Evolutionary conservation across 2,329 filamentous ascomycete genomes (phyloP), one percentile per base, ranked within the genome.

Genomic region (Chalara sp.): DNA sequence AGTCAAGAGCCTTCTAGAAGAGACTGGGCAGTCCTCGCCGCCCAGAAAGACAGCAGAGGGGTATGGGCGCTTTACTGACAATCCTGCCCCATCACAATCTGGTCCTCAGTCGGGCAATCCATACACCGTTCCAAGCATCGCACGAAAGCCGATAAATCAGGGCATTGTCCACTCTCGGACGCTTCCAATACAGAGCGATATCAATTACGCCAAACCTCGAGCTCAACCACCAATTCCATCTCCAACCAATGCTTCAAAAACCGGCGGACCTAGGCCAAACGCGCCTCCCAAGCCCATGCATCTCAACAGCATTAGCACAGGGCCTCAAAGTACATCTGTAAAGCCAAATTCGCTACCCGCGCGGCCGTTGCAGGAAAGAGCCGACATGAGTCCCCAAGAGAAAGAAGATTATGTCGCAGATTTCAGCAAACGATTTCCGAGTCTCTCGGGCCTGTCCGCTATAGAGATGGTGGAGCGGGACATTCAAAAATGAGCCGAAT

Each of bases 391-490:
- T 49, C 65, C 70, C 4, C 71, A 74, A 56, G 76, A 84, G 60
- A 80, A 75, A 63, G 81, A 83, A 44, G 87, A 90, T 58, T 84
- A 84, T 61, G 67, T 85, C 43, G 68, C 71, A 53, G 69, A 88
- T 63, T 96, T 97, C 66, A 85, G 84, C 54, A 90, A 90, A 68
- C 76, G 89, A 52, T 96, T 90, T 68, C 92, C 92, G 1, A 95
- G 87, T 65, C 71, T 97, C 52, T 84, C 83, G 50, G 80, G 89
- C 7, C 71, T 97, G 52, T 84, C 83, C 50, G 80, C 88, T 7
- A 80, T 96, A 59, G 91, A 96, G 71, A 87, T 66, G 63, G 65
- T 67, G 43, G 65, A 66, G 55, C 62, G 56, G 46, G 58, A 60
- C 41, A 61, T 66, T 49, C 50, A 45, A 30, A 45, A 37, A n/a